Conservation (phyloP, 1,284 basidiomycete species). For the Tilletia indica region DNA sequence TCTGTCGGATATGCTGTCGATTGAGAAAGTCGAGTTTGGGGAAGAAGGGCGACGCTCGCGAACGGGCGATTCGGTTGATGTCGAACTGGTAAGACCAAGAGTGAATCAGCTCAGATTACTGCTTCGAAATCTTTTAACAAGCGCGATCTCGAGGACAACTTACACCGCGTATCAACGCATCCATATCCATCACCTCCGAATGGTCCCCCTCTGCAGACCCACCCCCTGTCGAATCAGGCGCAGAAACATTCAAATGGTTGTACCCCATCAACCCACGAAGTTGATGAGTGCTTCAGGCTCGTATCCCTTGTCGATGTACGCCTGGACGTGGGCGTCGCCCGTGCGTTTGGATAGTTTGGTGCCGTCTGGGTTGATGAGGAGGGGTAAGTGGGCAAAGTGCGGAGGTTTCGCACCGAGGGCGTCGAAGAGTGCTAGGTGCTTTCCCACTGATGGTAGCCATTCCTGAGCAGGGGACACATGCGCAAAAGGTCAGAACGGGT, state of each 20-base stretch:
- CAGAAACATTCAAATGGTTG: constrained; percentile 58
- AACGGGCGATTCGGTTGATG: constrained; percentile 41
- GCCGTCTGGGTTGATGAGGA: constrained; percentile 85
- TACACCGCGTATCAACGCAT: constrained; percentile 33
- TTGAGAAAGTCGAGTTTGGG: constrained; percentile 49
- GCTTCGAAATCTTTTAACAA: neutral
- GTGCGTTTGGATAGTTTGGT: constrained; percentile 91
- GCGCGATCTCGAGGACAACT: constrained; percentile 15
- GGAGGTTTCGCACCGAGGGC: constrained; percentile 73
- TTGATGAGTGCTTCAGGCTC: constrained; percentile 87
- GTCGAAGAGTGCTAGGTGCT: constrained; percentile 85
- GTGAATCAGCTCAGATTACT: neutral
- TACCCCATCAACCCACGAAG: constrained; percentile 89
- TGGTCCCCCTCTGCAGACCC: constrained; percentile 22
- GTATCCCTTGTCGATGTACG: constrained; percentile 82
- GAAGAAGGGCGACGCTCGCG: constrained; percentile 42
- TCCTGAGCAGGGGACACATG: constrained; percentile 60
- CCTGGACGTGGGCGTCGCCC: constrained; percentile 80
- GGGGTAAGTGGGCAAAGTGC: constrained; percentile 82
- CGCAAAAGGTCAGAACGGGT: constrained; percentile 9
- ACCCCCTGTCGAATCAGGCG: neutral
- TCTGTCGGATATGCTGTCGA: constrained; percentile 29
- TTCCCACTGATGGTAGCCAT: constrained; percentile 91
- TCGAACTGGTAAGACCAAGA: constrained; percentile 28
- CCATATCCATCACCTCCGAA: constrained; percentile 42